A percentile compares a stretch with the other conserved stretches of the same genome.
phyloP scores from a whole-genome alignment of 2,329 filamentous ascomycete genomes.

The Monilinia fructigena region DNA sequence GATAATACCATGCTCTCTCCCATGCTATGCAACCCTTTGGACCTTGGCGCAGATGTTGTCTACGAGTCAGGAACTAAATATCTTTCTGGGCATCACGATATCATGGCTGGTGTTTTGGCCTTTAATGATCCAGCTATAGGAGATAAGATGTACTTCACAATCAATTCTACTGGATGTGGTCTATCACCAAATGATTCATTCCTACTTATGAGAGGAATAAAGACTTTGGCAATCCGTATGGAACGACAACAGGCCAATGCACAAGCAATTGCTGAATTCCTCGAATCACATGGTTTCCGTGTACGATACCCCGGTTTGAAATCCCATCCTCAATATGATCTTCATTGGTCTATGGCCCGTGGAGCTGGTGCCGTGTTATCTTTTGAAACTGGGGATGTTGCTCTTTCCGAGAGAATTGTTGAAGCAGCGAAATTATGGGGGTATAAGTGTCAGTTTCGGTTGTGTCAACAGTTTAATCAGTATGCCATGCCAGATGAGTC shows the following conservation, averaged over 20 bases:
- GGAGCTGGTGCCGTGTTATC: slow-evolving; percentile 92
- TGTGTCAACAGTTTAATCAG: slow-evolving; percentile 98
- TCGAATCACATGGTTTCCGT: slow-evolving; percentile 87
- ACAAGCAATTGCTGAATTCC: slow-evolving; percentile 84
- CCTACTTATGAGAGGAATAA: slow-evolving; percentile 90
- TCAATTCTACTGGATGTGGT: slow-evolving; percentile 94
- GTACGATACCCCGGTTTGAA: slow-evolving; percentile 93
- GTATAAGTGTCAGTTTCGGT: slow-evolving; percentile 95
- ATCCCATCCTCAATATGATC: slow-evolving; percentile 92
- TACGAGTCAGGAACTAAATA: slow-evolving; percentile 99
- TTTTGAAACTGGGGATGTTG: slow-evolving; percentile 89
- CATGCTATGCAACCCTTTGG: slow-evolving; percentile 88
- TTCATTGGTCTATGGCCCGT: slow-evolving; percentile 93
- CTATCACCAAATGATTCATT: slow-evolving; percentile 94
- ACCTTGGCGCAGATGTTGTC: slow-evolving; percentile 90
- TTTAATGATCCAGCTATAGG: slow-evolving; percentile 79
- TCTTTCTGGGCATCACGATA: slow-evolving; percentile 93
- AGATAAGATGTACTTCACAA: slow-evolving; percentile 92
- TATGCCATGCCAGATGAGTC: slow-evolving; percentile 99
- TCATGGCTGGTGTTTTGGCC: slow-evolving; percentile 97
- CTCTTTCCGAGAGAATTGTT: slow-evolving; percentile 85
- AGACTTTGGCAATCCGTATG: slow-evolving; percentile 96
- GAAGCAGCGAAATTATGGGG: slow-evolving; percentile 89
- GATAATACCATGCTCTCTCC: slow-evolving; percentile 99
- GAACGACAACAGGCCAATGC: slow-evolving; percentile 96